A percentile compares a stretch with the other conserved stretches of the same genome.
Evolutionary conservation across 2,329 filamentous ascomycete species (phyloP).

Genomic region (Colletotrichum higginsianum): DNA sequence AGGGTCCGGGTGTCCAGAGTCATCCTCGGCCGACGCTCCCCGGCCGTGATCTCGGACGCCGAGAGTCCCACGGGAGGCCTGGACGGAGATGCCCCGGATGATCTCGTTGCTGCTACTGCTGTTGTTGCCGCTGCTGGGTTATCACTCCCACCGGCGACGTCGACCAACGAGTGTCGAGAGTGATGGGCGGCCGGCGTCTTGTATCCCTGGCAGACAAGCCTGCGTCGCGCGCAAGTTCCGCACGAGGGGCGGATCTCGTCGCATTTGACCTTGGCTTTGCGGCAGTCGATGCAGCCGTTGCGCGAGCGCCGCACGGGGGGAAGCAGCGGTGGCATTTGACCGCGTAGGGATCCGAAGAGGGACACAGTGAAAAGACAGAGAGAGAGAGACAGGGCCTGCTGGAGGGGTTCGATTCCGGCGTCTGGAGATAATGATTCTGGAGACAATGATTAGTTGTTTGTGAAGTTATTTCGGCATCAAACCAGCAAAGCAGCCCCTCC

Average conservation of each 20-base stretch:
- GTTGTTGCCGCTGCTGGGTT: conserved; percentile 1
- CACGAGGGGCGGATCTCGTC: conserved; percentile 50
- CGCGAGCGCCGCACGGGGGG: conserved; percentile 46
- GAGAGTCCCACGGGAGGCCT: background rate
- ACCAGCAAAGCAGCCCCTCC: no score
- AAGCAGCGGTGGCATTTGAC: conserved; percentile 22
- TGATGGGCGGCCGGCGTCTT: conserved; percentile 26
- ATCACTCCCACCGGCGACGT: conserved; percentile 2
- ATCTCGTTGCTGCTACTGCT: background rate
- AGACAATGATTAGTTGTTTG: no score
- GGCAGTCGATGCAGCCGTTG: conserved; percentile 53
- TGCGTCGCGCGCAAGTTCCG: conserved; percentile 51
- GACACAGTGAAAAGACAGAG: background rate
- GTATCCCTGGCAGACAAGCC: conserved; percentile 51
- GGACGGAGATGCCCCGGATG: background rate
- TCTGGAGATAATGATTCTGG: no score
- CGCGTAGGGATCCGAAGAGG: background rate
- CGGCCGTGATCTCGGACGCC: background rate
- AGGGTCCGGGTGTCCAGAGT: conserved; percentile 31
- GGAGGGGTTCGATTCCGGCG: background rate
- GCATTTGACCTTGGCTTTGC: conserved; percentile 51
- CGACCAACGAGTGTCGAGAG: conserved; percentile 9
- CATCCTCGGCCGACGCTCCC: background rate
- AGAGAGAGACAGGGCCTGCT: background rate
- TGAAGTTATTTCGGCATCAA: no score